phyloP scores from a whole-genome alignment of 1,284 basidiomycete genomes.

The Microbotryum silenes-acaulis region DNA sequence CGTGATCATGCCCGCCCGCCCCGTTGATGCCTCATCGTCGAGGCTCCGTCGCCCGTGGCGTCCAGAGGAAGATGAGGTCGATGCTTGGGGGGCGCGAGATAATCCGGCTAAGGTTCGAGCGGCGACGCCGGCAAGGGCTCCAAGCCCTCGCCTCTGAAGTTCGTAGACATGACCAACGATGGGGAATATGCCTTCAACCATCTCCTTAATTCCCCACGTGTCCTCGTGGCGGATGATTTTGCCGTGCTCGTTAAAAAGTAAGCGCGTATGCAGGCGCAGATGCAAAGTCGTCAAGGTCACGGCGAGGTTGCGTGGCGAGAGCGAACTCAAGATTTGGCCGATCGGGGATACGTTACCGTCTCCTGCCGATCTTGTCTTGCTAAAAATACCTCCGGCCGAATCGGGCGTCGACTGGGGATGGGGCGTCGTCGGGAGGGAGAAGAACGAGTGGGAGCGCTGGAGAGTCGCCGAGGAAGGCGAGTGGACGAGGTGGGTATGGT shows the following conservation, averaged over 20 bases:
- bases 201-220: slow-evolving; percentile 25
- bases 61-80: too few species aligned
- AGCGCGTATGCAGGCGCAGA: slow-evolving; percentile 24
- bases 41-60: too few species aligned
- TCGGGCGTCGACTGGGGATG: slow-evolving; percentile 9
- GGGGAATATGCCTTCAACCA: slow-evolving; percentile 30
- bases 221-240: slow-evolving; percentile 29
- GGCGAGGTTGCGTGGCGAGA: slow-evolving; percentile 19
- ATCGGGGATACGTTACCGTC: slow-evolving; percentile 8
- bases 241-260: slow-evolving; percentile 29
- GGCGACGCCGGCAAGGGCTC: slow-evolving; percentile 12
- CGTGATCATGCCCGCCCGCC: too few species aligned
- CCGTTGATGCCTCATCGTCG: too few species aligned
- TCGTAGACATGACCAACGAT: slow-evolving; percentile 19
- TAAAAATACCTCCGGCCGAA: slow-evolving; percentile 10
- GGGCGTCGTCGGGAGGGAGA: slow-evolving; percentile 25
- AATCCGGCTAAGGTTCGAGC: slow-evolving; percentile 8
- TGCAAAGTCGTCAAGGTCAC: slow-evolving; percentile 20
- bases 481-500: slow-evolving; percentile 1
- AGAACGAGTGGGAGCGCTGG: slow-evolving; percentile 23
- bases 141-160: slow-evolving; percentile 20
- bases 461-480: slow-evolving; percentile 7
- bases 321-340: slow-evolving; percentile 3
- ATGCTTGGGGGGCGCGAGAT: background rate
- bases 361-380: slow-evolving; percentile 9